Evolutionary conservation across 2,329 filamentous ascomycete species (phyloP).

Genomic region (Orbilia blumenaviensis): DNA sequence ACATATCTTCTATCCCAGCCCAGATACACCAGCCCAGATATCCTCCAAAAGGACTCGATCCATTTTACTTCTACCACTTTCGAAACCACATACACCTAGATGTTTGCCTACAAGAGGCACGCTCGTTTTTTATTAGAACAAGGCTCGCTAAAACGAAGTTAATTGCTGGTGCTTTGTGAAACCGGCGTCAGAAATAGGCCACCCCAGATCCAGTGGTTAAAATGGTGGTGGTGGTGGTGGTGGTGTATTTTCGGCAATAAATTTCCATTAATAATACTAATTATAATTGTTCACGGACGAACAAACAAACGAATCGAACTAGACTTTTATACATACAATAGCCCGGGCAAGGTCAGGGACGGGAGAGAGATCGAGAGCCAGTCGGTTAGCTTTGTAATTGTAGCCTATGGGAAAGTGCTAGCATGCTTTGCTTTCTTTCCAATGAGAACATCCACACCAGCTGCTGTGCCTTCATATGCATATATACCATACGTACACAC

Average conservation of each 20-base stretch:
- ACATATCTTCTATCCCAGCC: neutral
- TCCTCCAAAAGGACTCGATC: conserved; percentile 6
- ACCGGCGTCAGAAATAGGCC: conserved; percentile 39
- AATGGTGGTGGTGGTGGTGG: no score
- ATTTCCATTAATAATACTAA: conserved; percentile 51
- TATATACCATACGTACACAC: no score
- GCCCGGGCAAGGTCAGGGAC: neutral
- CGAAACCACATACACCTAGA: no score
- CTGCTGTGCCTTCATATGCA: neutral
- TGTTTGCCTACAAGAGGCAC: no score
- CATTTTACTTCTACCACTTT: neutral
- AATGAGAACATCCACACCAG: conserved; percentile 19
- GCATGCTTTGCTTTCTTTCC: no score
- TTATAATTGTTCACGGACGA: conserved; percentile 51
- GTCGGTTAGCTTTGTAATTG: no score
- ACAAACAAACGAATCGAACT: no score
- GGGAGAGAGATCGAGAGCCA: conserved; percentile 9
- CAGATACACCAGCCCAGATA: neutral
- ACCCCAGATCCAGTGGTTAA: conserved; percentile 15
- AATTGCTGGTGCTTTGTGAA: conserved; percentile 48
- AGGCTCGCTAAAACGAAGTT: conserved; percentile 36
- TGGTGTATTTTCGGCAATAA: conserved; percentile 49
- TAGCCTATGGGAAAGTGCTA: no score
- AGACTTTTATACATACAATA: conserved; percentile 23
- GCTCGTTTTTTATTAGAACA: neutral